Evolutionary conservation across 306 rosid species (phyloP), one percentile per base, ranked within the genome.

Genomic region (Coriaria nepalensis): DNA sequence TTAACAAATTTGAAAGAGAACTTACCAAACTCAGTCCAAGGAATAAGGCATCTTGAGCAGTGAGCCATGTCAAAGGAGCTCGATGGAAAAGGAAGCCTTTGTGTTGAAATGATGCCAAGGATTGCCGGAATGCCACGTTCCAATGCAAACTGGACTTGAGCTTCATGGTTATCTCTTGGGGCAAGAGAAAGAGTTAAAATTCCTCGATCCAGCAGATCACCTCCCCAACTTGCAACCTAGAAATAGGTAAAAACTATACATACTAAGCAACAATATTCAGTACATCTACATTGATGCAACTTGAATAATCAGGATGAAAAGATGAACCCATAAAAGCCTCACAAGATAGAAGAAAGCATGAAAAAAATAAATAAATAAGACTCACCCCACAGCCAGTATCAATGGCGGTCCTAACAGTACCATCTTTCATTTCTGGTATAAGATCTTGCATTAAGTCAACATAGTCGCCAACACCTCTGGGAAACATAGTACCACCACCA

Each of bases 371-470:
- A 9, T 12, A 42, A 37, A 43, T 40, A 35, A 52, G 52, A 74
- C 96, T 82, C 86, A 92, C 98, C 86, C 98, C 98, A 57, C 98
- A 92, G 7, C 98, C 98, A 38, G 98, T 92, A 62, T 92, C 98
- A 45, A 92, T 78, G 52, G 98, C 96, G 37, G 98, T 92, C 69
- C 98, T 65, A 46, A 92, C 67, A 13, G 93, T 77, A 35, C 98
- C 98, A 53, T 85, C 96, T 70, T 69, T 92, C 75, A 92, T 79
- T 75, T 65, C 98, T 13, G 98, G 98, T 72, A 92, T 79, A 49
- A 92, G 83, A 69, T 72, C 80, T 74, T 76, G 85, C 98, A 92
- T 92, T 37, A 62, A 50, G 73, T 85, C 96, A 45, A 79, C 96
- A 46, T 92, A 92, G 11, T 78, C 93, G 43, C 96, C 79, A 49